Evolutionary conservation across 805 yeast species (phyloP).

Genomic region (Barnettozyma botsteinii): DNA sequence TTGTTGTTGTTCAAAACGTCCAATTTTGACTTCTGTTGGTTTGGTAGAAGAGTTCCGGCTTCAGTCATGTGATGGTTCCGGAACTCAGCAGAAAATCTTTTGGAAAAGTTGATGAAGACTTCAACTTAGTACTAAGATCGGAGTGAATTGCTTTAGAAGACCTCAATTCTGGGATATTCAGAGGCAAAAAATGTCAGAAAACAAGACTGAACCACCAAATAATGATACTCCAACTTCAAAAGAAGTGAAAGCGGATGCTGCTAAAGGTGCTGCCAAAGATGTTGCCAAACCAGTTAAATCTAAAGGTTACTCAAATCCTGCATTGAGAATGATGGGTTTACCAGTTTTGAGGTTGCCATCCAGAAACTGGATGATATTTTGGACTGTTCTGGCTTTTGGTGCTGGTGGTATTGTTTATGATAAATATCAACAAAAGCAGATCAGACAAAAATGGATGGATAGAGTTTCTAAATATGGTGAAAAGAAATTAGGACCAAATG

Average conservation of each 20-base stretch:
- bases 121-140: no score
- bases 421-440: slow-evolving; percentile 60
- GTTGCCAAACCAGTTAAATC: slow-evolving; percentile 11
- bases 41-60: no score
- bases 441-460: slow-evolving; percentile 60
- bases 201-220: background rate
- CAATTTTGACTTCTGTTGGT: no score
- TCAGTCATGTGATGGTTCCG: no score
- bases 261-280: background rate
- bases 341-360: slow-evolving; percentile 76
- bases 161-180: no score
- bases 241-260: slow-evolving; percentile 4
- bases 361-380: slow-evolving; percentile 88
- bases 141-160: no score
- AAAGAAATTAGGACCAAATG: slow-evolving; percentile 40
- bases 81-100: no score
- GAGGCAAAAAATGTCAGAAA: slow-evolving; percentile 9
- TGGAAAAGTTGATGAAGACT: no score
- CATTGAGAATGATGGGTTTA: slow-evolving; percentile 79
- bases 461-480: slow-evolving; percentile 50
- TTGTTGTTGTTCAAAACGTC: no score
- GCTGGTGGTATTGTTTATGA: slow-evolving; percentile 82
- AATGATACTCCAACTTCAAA: background rate
- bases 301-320: slow-evolving; percentile 64
- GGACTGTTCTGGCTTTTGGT: slow-evolving; percentile 59